A percentile compares a stretch with the other conserved stretches of the same genome.
These are phyloP conservation scores for Radiomyces spectabilis DNA, from an alignment of 192 early-diverging fungal genomes.

Conservation along the genomic window DNA sequence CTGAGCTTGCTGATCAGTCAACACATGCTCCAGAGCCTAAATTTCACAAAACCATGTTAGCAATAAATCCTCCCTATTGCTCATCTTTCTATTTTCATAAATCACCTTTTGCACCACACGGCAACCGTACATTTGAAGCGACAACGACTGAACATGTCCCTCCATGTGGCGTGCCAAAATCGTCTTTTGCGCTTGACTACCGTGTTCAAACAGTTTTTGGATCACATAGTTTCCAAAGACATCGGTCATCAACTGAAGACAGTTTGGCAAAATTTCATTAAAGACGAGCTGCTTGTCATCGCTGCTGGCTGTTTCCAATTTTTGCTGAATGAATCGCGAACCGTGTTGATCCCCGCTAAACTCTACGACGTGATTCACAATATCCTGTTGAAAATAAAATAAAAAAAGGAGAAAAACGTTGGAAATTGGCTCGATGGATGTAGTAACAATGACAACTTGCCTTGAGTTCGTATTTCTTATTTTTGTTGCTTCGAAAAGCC, in stretches of 20 bases:
- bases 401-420: neutral
- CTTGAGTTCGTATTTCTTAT: slow-evolving; percentile 87
- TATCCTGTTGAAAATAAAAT: slow-evolving; percentile 59
- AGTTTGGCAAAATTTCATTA: slow-evolving; percentile 86
- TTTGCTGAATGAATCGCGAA: slow-evolving; percentile 97
- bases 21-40: slow-evolving; percentile 91
- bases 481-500: slow-evolving; percentile 95
- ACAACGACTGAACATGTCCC: slow-evolving; percentile 85
- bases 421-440: too few species aligned
- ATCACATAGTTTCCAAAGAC: slow-evolving; percentile 99
- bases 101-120: slow-evolving; percentile 98
- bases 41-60: too few species aligned
- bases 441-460: slow-evolving; percentile 26
- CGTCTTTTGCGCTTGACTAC: slow-evolving; percentile 85
- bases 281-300: slow-evolving; percentile 97
- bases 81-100: too few species aligned
- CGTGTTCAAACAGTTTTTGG: slow-evolving; percentile 99
- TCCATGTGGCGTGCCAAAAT: slow-evolving; percentile 91
- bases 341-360: slow-evolving; percentile 98
- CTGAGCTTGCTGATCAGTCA: slow-evolving; percentile 80
- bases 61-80: too few species aligned
- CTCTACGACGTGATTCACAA: slow-evolving; percentile 88
- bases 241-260: slow-evolving; percentile 92
- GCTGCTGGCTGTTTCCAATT: slow-evolving; percentile 85
- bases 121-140: slow-evolving; percentile 99